phyloP scores from a whole-genome alignment of 495 filamentous ascomycete genomes.

The Penicillium silybi region DNA sequence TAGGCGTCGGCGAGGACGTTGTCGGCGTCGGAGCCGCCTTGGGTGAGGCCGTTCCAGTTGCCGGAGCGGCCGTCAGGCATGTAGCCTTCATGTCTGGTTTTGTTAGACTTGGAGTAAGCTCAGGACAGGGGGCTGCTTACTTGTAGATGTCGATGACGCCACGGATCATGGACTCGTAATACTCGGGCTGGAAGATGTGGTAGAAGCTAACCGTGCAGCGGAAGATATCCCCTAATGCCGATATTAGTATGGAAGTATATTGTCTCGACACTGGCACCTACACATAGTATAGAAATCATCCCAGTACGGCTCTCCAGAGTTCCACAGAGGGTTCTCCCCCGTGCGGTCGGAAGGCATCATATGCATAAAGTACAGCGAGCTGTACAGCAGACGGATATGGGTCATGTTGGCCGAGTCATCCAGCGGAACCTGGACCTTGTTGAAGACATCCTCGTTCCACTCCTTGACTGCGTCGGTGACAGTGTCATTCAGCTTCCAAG shows the following conservation, averaged over 20 bases:
- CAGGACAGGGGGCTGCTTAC: conserved; percentile 15
- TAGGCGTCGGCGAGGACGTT: conserved; percentile 34
- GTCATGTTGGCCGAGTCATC: conserved; percentile 51
- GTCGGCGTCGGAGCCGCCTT: conserved; percentile 70
- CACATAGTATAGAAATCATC: conserved; percentile 52
- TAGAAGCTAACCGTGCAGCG: conserved; percentile 50
- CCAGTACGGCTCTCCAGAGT: conserved; percentile 64
- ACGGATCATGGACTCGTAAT: conserved; percentile 61
- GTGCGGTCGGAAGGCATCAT: conserved; percentile 70
- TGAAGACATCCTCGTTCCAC: conserved; percentile 61
- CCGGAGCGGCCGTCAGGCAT: conserved; percentile 57
- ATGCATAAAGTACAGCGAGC: conserved; percentile 65
- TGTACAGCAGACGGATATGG: conserved; percentile 63
- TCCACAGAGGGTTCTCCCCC: conserved; percentile 68
- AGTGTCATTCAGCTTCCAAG: conserved; percentile 42
- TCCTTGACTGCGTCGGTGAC: conserved; percentile 47
- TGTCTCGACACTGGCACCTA: no score
- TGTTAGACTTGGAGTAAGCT: background rate
- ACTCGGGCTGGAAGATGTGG: conserved; percentile 61
- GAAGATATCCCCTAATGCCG: conserved; percentile 36
- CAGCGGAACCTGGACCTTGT: conserved; percentile 53
- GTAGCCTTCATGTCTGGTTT: conserved; percentile 45
- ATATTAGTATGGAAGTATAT: no score
- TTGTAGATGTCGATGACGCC: conserved; percentile 44
- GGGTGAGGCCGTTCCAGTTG: conserved; percentile 64